Percentiles rank a stretch among this genome's conserved stretches.
Evolutionary conservation across 75 land plant genomes (phyloP).

Genomic region (Isoetes taiwanensis): DNA sequence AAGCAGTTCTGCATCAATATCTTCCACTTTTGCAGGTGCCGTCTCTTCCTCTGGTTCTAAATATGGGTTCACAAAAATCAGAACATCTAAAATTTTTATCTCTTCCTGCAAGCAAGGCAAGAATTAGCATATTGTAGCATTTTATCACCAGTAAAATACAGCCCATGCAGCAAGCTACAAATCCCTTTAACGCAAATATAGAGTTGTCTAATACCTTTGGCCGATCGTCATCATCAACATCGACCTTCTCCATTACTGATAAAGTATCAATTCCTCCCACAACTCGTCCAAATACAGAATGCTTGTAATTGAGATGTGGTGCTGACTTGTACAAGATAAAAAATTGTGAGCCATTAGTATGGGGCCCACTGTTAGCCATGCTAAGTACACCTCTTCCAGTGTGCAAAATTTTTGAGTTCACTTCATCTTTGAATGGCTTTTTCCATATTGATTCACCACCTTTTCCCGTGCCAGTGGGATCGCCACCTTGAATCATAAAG

Average conservation of each 20-base stretch:
- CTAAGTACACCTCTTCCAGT: constrained; percentile 86
- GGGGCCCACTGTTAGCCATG: constrained; percentile 98
- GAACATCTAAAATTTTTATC: constrained; percentile 54
- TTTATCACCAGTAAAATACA: neutral
- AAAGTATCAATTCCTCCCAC: constrained; percentile 84
- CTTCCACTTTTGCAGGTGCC: constrained; percentile 28
- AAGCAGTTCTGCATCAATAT: constrained; percentile 25
- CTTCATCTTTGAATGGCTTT: constrained; percentile 91
- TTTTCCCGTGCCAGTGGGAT: constrained; percentile 91
- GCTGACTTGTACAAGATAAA: constrained; percentile 93
- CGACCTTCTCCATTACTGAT: constrained; percentile 87
- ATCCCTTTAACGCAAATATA: neutral
- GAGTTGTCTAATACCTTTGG: constrained; percentile 41
- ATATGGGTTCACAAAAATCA: constrained; percentile 90
- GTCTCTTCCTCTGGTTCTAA: constrained; percentile 84
- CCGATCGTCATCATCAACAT: constrained; percentile 80
- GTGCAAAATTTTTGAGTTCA: constrained; percentile 77
- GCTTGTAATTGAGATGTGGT: constrained; percentile 81
- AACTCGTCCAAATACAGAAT: constrained; percentile 85
- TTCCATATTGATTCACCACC: constrained; percentile 98
- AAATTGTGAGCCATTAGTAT: constrained; percentile 91
- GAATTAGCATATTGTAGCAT: neutral
- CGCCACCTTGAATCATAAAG: constrained; percentile 98
- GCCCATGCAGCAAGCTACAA: neutral
- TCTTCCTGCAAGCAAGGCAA: constrained; percentile 46